Base-by-base conservation (phyloP, 148 eudicot species). In the Camellia granthamiana region DNA sequence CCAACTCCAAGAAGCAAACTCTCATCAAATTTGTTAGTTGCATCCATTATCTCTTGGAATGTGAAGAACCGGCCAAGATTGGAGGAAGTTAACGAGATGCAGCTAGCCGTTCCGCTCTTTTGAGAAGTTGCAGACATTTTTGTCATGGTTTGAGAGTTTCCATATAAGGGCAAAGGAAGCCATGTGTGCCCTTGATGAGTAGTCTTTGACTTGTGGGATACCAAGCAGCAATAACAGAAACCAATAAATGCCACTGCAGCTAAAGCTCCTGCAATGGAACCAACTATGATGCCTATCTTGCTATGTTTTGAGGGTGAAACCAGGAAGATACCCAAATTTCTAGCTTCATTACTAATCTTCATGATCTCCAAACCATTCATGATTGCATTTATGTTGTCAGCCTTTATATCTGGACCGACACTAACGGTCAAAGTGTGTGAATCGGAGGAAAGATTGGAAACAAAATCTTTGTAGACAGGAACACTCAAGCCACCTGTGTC, bases 91-190 rank as follows among this genome's bases (percentile, higher is more conserved):
- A 93, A 78, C 2, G 99, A 96, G 78, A 92, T 91, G 87, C 99
- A 96, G 88, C 98, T 96, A 23, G 99, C 97, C 9, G 98, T 93
- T 23, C 89, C 88, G 65, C 99, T 95, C 88, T 90, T 95, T n/a
- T 89, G 96, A 84, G 98, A 95, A 60, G 72, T 38, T n/a, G 95
- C 88, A 1, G 97, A 96, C 90, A 88, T 89, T 85, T 92, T 93
- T 46, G 98, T 91, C 85, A 94, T 56, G 42, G 94, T 87, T 64
- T 88, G 84, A 76, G 99, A 93, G 82, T 90, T 92, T 43, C 99
- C 99, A 77, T 96, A 89, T 65, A 93, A 80, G 30, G 97, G 98
- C 52, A 95, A 86, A 76, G 98, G 98, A 86, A 92, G 89, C 97
- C 99, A 93, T 67, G 98, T 81, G 74, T 83, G 89, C 43, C 89